Conservation (phyloP, 75 land plant genomes). For the Pinus taeda region DNA sequence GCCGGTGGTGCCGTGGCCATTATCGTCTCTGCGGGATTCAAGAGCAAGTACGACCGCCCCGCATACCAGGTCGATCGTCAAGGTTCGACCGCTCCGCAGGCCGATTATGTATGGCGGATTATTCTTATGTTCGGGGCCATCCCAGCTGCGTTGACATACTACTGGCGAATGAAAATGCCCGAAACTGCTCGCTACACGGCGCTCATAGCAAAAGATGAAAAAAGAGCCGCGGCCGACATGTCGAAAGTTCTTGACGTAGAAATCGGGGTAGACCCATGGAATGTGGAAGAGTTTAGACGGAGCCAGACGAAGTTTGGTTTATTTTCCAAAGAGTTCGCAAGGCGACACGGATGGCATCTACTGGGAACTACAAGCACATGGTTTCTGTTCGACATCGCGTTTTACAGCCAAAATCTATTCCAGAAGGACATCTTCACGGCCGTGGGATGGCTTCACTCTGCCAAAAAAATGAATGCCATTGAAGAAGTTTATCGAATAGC, state of each 20-base stretch:
- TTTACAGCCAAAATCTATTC: conserved; percentile 40
- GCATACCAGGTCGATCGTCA: neutral
- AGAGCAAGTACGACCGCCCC: too few species aligned
- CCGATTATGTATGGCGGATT: conserved; percentile 37
- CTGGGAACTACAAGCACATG: conserved; percentile 30
- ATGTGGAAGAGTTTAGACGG: neutral
- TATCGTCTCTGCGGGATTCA: conserved; percentile 10
- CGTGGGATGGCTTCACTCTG: conserved; percentile 29
- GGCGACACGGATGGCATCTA: conserved; percentile 37
- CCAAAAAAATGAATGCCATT: conserved; percentile 37
- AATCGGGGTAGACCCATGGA: neutral
- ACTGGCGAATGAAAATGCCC: conserved; percentile 64
- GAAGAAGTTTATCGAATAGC: conserved; percentile 41
- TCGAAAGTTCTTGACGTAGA: conserved; percentile 25
- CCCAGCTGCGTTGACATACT: conserved; percentile 38
- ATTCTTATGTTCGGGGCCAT: conserved; percentile 43
- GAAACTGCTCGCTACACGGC: conserved; percentile 66
- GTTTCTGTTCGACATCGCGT: conserved; percentile 50
- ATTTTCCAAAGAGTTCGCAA: conserved; percentile 26
- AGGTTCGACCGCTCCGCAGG: conserved; percentile 17
- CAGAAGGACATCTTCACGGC: conserved; percentile 58
- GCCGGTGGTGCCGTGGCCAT: conserved; percentile 31
- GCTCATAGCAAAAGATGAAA: conserved; percentile 30
- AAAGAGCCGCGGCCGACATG: conserved; percentile 53
- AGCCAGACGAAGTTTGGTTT: conserved; percentile 15